These are phyloP conservation scores for Arachis hypogaea DNA, from an alignment of 306 rosid genomes.

Conservation along the genomic window DNA sequence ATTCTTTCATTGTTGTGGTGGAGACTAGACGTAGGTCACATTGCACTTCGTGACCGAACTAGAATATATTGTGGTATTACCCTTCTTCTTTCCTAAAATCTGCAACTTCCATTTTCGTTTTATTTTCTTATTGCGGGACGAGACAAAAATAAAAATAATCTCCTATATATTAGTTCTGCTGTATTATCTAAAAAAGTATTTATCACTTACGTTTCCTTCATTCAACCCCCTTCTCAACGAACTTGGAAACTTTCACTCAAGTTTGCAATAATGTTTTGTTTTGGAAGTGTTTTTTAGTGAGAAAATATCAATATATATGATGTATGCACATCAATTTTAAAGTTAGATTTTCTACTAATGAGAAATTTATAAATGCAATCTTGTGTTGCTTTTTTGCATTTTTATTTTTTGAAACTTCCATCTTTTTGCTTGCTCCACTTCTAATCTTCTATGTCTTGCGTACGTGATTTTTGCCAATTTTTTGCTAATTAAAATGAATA, in stretches of 20 bases:
- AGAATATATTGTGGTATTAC: no score
- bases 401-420: conserved; percentile 22
- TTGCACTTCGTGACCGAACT: no score
- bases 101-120: no score
- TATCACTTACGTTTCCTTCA: no score
- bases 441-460: neutral
- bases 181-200: no score
- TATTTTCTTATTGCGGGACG: no score
- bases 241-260: conserved; percentile 44
- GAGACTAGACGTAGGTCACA: no score
- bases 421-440: conserved; percentile 14
- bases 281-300: conserved; percentile 5
- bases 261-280: conserved; percentile 45
- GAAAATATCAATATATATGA: neutral
- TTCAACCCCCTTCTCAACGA: no score
- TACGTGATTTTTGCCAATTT: conserved; percentile 7
- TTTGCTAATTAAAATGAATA: conserved; percentile 19
- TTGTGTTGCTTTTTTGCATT: conserved; percentile 15
- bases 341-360: neutral
- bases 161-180: no score
- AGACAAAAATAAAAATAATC: no score
- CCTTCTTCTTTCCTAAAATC: no score
- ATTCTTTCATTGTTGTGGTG: no score
- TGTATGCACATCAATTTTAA: neutral
- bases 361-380: neutral